Evolutionary conservation across 345 rosid species (phyloP).

Genomic region (Populus davidiana): DNA sequence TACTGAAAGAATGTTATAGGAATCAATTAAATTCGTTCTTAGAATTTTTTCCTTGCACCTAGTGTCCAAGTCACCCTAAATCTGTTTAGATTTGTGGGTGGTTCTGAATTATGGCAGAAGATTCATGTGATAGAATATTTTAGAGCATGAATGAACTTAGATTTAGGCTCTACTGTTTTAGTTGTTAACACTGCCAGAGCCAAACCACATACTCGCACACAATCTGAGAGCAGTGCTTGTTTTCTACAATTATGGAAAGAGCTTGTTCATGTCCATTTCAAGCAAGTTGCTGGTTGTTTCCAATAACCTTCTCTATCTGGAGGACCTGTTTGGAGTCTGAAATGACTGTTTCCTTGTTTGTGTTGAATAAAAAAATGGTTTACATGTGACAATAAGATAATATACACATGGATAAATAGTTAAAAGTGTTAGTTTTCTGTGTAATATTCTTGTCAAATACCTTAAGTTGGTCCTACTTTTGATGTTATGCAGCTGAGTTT

Average conservation of each 20-base stretch:
- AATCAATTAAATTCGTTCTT: neutral
- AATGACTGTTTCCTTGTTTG: neutral
- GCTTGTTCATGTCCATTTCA: neutral
- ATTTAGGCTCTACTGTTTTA: neutral
- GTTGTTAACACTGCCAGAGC: neutral
- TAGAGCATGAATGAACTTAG: neutral
- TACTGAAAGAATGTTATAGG: neutral
- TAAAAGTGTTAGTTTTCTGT: neutral
- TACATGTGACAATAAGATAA: neutral
- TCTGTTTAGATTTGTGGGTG: neutral
- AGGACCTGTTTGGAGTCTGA: neutral
- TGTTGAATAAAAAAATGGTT: neutral
- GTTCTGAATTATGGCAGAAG: neutral
- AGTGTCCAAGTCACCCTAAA: neutral
- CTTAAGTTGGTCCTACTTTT: neutral
- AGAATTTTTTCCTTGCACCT: neutral
- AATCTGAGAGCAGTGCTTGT: neutral
- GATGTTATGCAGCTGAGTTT: conserved; percentile 58
- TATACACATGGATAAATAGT: neutral
- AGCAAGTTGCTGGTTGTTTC: neutral
- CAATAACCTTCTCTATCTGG: neutral
- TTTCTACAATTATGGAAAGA: neutral
- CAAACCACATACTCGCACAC: too few species aligned
- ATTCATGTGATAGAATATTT: neutral
- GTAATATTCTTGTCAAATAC: neutral